Base-by-base conservation (phyloP, 2,329 filamentous ascomycete species). In the Aspergillus sp. region DNA sequence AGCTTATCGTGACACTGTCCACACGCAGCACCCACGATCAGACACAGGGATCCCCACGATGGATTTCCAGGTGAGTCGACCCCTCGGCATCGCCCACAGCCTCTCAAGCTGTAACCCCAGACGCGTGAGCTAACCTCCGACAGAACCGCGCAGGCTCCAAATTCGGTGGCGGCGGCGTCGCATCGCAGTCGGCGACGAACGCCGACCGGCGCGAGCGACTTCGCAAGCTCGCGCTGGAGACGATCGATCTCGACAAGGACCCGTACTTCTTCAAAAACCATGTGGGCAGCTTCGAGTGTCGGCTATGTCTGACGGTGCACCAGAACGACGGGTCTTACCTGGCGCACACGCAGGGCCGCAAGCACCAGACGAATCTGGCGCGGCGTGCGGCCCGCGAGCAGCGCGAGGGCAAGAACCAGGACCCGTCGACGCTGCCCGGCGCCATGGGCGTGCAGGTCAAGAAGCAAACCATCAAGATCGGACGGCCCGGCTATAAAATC, bases 241-340 rank as follows among this genome's bases (percentile, higher is more conserved):
- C 91, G 51, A 99, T 99, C 80, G 93, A 97, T 78, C 89, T 97
- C 58, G 94, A 97, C 77, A 97, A 96, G 77, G 94, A 99, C 77
- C 94, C 94, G 0, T 99, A 97, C 83, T 96, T 97, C 80, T 99
- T 99, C 86, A 95, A 95, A 74, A 99, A 99, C 80, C 93, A 99
- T 75, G 90, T 97, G 65, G 94, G 94, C 68, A 94, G 88, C 67
- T 99, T 96, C 75, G 94, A 99, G 75, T 99, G 94, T 73, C 89
- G 94, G 26, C 87, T 99, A 38, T 99, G 94, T 69, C 80, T 99
- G 22, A 99, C 94, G 0, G 93, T 97, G 4, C 94, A 99, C 80
- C 94, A 99, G 69, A 99, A 99, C 73, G 94, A 99, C 77, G 94
- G 94, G 58, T 96, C 92, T 45, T 99, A 99, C 75, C 90, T 99